phyloP scores from a whole-genome alignment of 805 yeast species.

The Komagataella mondaviorum region DNA sequence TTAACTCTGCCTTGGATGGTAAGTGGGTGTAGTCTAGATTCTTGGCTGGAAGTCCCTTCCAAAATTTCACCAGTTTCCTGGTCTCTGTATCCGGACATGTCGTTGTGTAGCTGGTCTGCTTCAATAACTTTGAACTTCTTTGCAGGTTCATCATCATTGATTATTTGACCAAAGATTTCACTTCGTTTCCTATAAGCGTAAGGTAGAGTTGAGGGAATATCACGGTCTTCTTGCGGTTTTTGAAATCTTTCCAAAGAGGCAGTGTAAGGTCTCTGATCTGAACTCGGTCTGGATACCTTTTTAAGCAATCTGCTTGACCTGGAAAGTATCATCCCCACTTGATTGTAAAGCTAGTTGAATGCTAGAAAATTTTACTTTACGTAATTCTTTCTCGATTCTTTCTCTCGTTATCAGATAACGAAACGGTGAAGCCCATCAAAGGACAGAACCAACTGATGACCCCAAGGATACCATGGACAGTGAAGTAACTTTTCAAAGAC shows the following conservation, averaged over 20 bases:
- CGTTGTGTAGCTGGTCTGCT: constrained; percentile 20
- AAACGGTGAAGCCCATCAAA: no score
- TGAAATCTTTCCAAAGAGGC: constrained; percentile 2
- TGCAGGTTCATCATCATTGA: constrained; percentile 19
- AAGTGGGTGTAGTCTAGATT: constrained; percentile 41
- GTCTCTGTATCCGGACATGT: constrained; percentile 18
- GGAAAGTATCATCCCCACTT: neutral
- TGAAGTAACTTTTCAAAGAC: neutral
- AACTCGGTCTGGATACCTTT: neutral
- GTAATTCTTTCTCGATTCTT: neutral
- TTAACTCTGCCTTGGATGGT: constrained; percentile 46
- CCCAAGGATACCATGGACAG: neutral
- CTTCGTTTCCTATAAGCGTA: constrained; percentile 23
- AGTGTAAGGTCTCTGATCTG: neutral
- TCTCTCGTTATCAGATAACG: neutral
- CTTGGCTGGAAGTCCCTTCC: constrained; percentile 21
- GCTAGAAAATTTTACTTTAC: neutral
- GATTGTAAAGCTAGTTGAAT: neutral
- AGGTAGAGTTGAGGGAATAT: constrained; percentile 10
- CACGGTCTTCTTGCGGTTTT: constrained; percentile 10
- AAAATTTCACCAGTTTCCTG: constrained; percentile 15
- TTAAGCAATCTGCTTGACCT: neutral
- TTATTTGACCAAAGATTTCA: constrained; percentile 28
- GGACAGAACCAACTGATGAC: neutral
- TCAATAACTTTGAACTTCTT: constrained; percentile 18